Percentiles rank a stretch among this genome's conserved stretches.
Conservation (phyloP, 177 flowering plant genomes). For the Vitis hybrid region DNA sequence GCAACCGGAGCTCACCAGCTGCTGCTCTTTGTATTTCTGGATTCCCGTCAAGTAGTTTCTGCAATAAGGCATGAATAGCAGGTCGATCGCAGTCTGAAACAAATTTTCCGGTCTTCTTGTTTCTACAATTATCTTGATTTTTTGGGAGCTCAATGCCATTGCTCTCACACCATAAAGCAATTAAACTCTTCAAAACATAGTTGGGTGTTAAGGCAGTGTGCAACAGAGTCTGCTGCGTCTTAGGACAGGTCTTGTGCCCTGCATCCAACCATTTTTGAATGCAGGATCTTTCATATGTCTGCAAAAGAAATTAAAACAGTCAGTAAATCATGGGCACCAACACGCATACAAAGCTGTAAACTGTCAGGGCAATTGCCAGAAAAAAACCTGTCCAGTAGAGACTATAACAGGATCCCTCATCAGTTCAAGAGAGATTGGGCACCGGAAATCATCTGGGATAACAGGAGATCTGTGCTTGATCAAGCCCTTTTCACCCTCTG, state of each 20-base stretch:
- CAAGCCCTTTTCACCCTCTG: conserved; percentile 46
- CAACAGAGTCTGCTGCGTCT: conserved; percentile 77
- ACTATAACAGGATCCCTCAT: conserved; percentile 98
- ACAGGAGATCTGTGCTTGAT: conserved; percentile 81
- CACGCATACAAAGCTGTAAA: conserved; percentile 1
- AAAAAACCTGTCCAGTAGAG: conserved; percentile 89
- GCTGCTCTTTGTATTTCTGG: conserved; percentile 80
- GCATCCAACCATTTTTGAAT: conserved; percentile 94
- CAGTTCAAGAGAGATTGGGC: conserved; percentile 92
- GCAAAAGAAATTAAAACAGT: conserved; percentile 24
- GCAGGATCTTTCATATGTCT: conserved; percentile 89
- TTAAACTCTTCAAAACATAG: conserved; percentile 83
- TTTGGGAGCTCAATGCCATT: conserved; percentile 85
- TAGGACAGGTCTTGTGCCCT: conserved; percentile 92
- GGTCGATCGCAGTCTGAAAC: conserved; percentile 67
- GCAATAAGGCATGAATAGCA: conserved; percentile 50
- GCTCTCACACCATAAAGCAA: conserved; percentile 90
- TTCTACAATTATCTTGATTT: conserved; percentile 45
- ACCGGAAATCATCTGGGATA: conserved; percentile 94
- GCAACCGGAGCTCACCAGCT: conserved; percentile 84
- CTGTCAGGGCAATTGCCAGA: neutral
- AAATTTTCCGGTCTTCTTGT: conserved; percentile 40
- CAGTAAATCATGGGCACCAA: neutral
- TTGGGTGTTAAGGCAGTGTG: conserved; percentile 86
- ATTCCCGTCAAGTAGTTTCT: conserved; percentile 51